A percentile compares a stretch with the other conserved stretches of the same genome.
Conservation (phyloP, 2,329 filamentous ascomycete genomes). For the Venturia pyrina region DNA sequence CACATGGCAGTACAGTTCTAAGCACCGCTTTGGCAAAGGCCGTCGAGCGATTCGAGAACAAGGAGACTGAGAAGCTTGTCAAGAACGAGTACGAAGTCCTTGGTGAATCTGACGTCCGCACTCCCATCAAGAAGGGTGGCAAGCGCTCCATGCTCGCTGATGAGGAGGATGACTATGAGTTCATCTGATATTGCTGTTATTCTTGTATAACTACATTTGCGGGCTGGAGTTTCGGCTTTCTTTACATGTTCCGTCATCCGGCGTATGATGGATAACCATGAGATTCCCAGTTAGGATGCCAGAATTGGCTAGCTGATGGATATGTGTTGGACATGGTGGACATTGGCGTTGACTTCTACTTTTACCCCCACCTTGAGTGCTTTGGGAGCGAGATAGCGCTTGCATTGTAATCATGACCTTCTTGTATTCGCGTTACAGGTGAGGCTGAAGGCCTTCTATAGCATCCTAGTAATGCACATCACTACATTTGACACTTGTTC, state of each 20-base stretch:
- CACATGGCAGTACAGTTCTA: constrained; percentile 47
- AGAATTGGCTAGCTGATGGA: background rate
- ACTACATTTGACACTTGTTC: background rate
- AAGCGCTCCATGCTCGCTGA: constrained; percentile 19
- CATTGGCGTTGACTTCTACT: background rate
- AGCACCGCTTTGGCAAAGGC: constrained; percentile 47
- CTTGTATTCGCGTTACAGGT: background rate
- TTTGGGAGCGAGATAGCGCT: background rate
- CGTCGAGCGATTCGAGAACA: constrained; percentile 49
- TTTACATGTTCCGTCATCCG: background rate
- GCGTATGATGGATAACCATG: background rate
- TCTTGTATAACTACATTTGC: background rate
- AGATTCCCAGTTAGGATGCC: background rate
- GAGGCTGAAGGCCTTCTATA: background rate
- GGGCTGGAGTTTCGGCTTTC: background rate
- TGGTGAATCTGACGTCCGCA: constrained; percentile 28
- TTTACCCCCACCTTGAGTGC: background rate
- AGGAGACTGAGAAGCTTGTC: constrained; percentile 50
- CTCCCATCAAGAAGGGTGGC: constrained; percentile 20
- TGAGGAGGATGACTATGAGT: constrained; percentile 33
- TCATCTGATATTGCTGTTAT: constrained; percentile 23
- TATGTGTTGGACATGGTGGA: background rate
- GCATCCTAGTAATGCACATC: background rate
- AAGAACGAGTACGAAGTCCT: constrained; percentile 50
- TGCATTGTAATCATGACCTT: constrained; percentile 1